phyloP scores from a whole-genome alignment of 1,284 basidiomycete genomes.

The Sphagnurus paluster region DNA sequence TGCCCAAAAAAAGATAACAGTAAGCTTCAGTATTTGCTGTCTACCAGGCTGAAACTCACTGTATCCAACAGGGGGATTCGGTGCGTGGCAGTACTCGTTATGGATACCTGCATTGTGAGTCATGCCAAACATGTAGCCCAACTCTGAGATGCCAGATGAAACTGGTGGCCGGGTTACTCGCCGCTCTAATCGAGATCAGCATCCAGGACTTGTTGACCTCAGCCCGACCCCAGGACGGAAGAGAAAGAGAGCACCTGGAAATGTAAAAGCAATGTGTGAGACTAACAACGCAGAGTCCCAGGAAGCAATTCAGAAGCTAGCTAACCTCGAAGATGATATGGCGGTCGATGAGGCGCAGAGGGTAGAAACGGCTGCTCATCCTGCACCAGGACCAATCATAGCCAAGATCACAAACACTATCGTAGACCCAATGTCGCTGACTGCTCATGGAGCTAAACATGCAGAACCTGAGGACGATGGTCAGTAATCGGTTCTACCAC shows the following conservation, averaged over 20 bases:
- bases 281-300: background rate
- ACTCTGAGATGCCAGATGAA: background rate
- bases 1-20: too few relatives aligned
- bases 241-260: background rate
- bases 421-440: background rate
- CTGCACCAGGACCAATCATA: background rate
- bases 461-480: background rate
- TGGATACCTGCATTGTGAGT: too few relatives aligned
- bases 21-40: too few relatives aligned
- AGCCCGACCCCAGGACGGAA: background rate
- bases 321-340: background rate
- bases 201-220: background rate
- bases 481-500: background rate
- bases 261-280: background rate
- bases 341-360: background rate
- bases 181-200: background rate
- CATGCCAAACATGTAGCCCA: too few relatives aligned
- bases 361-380: background rate
- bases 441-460: background rate
- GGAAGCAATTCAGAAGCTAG: background rate
- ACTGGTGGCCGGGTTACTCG: background rate
- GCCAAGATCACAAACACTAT: background rate
- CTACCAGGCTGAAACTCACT: too few relatives aligned
- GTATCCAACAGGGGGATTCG: too few relatives aligned
- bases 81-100: too few relatives aligned